A percentile compares a stretch with the other conserved stretches of the same genome.
phyloP scores from a whole-genome alignment of 2,329 filamentous ascomycete species.

The Xylariaceae sp. region DNA sequence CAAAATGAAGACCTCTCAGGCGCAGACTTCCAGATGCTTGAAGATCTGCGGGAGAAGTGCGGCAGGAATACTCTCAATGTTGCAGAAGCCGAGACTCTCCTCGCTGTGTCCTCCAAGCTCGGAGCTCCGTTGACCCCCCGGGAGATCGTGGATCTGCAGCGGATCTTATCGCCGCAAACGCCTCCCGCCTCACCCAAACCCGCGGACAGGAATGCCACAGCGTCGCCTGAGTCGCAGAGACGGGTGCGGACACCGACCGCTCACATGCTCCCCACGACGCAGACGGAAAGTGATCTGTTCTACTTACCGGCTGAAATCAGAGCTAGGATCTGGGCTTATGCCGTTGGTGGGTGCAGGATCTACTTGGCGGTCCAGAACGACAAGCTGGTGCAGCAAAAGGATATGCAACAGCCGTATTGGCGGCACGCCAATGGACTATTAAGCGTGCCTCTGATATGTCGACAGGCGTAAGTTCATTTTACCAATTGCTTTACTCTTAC shows the following conservation, averaged over 20 bases:
- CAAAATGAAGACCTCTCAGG: background rate
- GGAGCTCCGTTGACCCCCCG: slow-evolving; percentile 15
- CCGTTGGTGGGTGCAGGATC: slow-evolving; percentile 14
- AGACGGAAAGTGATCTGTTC: slow-evolving; percentile 16
- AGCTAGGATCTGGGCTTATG: slow-evolving; percentile 16
- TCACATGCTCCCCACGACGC: slow-evolving; percentile 16
- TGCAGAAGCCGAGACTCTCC: slow-evolving; percentile 15
- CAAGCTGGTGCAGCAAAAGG: slow-evolving; percentile 15
- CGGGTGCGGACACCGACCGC: slow-evolving; percentile 17
- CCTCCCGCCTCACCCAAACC: background rate
- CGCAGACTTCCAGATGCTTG: slow-evolving; percentile 8
- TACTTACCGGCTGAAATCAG: slow-evolving; percentile 16
- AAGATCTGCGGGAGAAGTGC: slow-evolving; percentile 17
- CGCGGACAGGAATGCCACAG: slow-evolving; percentile 6
- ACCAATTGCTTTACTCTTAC: background rate
- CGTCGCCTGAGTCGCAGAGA: background rate
- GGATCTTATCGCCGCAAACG: slow-evolving; percentile 12
- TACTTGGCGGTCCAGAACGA: slow-evolving; percentile 12
- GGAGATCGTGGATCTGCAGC: slow-evolving; percentile 18
- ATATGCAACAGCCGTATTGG: slow-evolving; percentile 18
- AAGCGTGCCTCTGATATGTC: slow-evolving; percentile 17
- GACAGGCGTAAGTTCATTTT: slow-evolving; percentile 14
- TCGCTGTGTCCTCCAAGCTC: slow-evolving; percentile 11
- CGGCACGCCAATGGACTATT: slow-evolving; percentile 12
- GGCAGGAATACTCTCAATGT: slow-evolving; percentile 12